Evolutionary conservation across 2,329 filamentous ascomycete genomes (phyloP), one percentile per base, ranked within the genome.

Genomic region (Elsinoe perseae): DNA sequence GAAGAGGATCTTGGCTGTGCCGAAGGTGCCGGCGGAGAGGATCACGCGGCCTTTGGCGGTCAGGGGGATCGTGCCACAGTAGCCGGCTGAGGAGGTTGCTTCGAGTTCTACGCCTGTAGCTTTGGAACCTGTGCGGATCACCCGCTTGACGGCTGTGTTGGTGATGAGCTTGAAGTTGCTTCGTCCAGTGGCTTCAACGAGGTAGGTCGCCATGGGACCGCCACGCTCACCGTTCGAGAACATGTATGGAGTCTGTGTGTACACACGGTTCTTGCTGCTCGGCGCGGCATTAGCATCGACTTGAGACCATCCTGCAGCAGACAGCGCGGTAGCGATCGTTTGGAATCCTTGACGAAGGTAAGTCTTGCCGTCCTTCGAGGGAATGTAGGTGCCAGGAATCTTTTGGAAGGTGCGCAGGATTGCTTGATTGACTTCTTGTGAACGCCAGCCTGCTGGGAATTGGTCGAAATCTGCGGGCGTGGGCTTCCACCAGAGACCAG

Each of bases 371-470:
- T 90, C 85, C 62, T 74, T 72, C 0, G 84, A 88, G 0, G 86
- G 85, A 44, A 74, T 72, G 42, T 80, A 80, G 0, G 84, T 88
- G 28, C 85, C 85, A 0, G 84, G 84, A 59, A 88, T 89, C n/a
- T 84, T 79, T 34, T 75, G 72, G 67, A 88, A 89, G 4, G 85
- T 80, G 38, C 81, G 78, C 27, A 78, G 70, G 5, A 83, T 80
- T 1, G 85, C 80, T 23, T 72, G 66, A 58, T 72, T 71, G 65
- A 89, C 78, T 62, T 89, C 84, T 5, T 71, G 66, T 16, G 81
- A 76, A 68, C 85, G 83, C 86, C 86, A 90, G 25, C 85, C 86
- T 1, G 72, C 61, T 0, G 86, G 86, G 72, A 87, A 90, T 67
- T 86, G 77, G 65, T 89, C 83, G 74, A 85, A 89, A 65, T 89